Evolutionary conservation across 1,139 yeast species (phyloP), one percentile per base, ranked within the genome.

Genomic region (Wickerhamiella pararugosa): DNA sequence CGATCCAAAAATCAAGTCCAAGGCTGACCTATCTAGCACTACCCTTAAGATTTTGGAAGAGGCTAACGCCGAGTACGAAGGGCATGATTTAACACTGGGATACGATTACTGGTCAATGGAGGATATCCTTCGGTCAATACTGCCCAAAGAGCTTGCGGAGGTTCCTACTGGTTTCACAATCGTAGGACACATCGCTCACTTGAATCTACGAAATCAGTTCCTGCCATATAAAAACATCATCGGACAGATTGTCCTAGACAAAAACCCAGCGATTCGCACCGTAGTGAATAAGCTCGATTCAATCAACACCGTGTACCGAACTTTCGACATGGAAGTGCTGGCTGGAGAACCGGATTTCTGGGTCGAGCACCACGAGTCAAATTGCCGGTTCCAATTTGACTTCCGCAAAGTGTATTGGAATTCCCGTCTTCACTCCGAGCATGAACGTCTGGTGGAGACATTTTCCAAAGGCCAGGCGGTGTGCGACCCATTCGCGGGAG

Each of bases 401-500:
- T 92, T 92, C 58, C 74, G 83, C 48, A 81, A 82, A 54, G 98
- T 92, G 6, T 92, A 92, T 62, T 92, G 99, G 99, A 92, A 92
- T 61, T 84, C 97, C 9, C 71, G 98, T 51, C 67, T 92, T 43
- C 92, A 86, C 53, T 81, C 95, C 0, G 99, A 92, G 55, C 99
- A 92, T 60, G 92, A 78, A 42, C 67, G 97, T 46, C 63, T 92
- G 39, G 78, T 90, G 7, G 56, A 63, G 2, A 55, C 62, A 31
- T 87, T 92, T 56, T 56, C 70, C 26, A 66, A 71, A 2, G 70
- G 76, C 7, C 81, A 79, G 47, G 81, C 83, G 2, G 83, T 92
- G 0, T 84, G 86, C 51, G 99, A 92, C 64, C 97, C 86, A 0
- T 83, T 92, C 73, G 98, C 96, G 0, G 99, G 99, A 32, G 98